Evolutionary conservation across 2,329 filamentous ascomycete genomes (phyloP).

Genomic region (Fusarium papillatum): DNA sequence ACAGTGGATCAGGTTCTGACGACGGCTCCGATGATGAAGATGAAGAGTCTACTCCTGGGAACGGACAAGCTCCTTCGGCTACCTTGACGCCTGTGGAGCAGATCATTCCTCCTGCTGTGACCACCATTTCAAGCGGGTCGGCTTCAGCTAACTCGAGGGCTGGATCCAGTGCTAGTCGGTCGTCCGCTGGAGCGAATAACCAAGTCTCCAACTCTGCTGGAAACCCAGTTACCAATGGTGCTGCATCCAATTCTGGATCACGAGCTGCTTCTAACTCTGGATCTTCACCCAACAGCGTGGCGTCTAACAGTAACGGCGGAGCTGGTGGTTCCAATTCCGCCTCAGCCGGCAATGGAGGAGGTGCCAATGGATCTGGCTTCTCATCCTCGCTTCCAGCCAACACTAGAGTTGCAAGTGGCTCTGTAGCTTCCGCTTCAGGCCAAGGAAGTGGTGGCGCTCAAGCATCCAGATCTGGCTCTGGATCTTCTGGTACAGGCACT

Average conservation of each 20-base stretch:
- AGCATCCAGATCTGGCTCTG: neutral
- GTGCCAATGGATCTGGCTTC: neutral
- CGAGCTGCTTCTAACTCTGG: neutral
- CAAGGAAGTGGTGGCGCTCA: neutral
- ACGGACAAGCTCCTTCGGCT: neutral
- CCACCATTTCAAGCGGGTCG: accelerated
- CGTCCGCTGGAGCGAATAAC: neutral
- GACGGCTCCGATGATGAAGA: neutral
- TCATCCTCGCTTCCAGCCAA: neutral
- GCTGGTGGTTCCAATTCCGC: neutral
- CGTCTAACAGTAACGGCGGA: neutral
- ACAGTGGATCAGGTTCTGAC: neutral
- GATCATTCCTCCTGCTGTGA: neutral
- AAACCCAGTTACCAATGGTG: neutral
- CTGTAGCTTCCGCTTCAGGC: neutral
- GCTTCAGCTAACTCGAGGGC: neutral
- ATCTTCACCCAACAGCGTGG: neutral
- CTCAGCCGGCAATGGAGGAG: neutral
- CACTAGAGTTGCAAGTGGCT: neutral
- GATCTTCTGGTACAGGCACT: neutral
- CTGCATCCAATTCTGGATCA: neutral
- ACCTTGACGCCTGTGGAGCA: neutral
- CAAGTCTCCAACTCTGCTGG: neutral
- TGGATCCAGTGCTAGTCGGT: neutral
- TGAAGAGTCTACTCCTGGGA: neutral